Base-by-base conservation (phyloP, 495 filamentous ascomycete genomes). In the Aspergillus wentii region DNA sequence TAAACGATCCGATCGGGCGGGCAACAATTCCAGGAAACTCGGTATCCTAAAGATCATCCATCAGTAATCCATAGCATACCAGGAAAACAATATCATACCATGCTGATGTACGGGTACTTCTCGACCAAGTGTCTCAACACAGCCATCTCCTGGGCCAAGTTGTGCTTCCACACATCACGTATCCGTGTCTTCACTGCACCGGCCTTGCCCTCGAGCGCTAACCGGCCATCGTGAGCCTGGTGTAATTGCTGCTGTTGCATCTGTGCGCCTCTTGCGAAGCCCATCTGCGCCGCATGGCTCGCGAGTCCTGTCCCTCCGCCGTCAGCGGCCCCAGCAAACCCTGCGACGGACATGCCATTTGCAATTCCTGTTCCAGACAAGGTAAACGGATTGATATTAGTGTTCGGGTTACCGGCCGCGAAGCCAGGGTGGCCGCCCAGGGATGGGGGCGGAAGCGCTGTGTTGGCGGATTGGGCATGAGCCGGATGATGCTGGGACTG, bases 21-120 rank as follows among this genome's bases (percentile, higher is more conserved):
- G 90, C 87, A 33, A 98, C 90, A 25, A 98, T 86, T 20, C 92
- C 92, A 3, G 92, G 92, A 51, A 98, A 98, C 57, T 97, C 91
- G 31, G 94, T 95, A 58, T 98, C 94, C 91, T 97, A 56, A 4
- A 17, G 18, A 17, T n/a, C 22, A 38, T n/a, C n/a, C n/a, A n/a
- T n/a, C n/a, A n/a, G 20, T 29, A 18, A 31, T 30, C 5, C 19
- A 14, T 20, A 5, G n/a, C 32, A 35, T 16, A 9, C 19, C 5
- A 21, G 10, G 39, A 14, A 33, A 26, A 17, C 16, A 40, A 13
- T 35, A 29, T 52, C 79, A 66, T 69, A 97, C 91, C 94, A 97
- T 96, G 56, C 87, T 86, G 59, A 97, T 86, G 55, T 90, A 97
- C 18, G 88, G 87, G 62, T 90, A 97, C 42, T 82, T 84, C 34